Evolutionary conservation across 495 filamentous ascomycete species (phyloP).

Genomic region (Lichina pygmaea): DNA sequence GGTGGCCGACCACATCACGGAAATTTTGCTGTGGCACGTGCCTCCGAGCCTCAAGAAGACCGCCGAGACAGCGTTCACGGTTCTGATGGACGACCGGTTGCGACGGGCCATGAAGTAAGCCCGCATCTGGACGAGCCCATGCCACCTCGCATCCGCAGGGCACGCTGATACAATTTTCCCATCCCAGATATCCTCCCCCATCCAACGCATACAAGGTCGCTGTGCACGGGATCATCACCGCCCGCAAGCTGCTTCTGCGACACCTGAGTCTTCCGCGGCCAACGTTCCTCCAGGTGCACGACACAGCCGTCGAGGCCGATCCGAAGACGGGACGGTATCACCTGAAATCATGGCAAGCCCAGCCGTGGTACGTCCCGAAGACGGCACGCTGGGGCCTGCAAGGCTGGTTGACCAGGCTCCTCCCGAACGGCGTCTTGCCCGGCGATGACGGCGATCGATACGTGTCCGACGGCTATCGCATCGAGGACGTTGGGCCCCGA

Average conservation of each 20-base stretch:
- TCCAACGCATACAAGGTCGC: background rate
- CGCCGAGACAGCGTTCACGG: conserved; percentile 13
- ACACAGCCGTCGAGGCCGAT: background rate
- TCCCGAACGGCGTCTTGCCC: background rate
- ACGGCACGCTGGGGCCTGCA: background rate
- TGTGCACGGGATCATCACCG: background rate
- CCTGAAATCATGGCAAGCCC: background rate
- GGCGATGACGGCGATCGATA: background rate
- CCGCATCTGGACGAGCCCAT: background rate
- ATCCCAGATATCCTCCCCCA: background rate
- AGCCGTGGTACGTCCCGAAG: background rate
- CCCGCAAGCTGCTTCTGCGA: background rate
- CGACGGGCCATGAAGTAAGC: background rate
- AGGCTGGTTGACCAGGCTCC: background rate
- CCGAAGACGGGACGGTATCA: background rate
- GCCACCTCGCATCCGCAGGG: background rate
- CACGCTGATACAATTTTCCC: background rate
- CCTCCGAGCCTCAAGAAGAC: conserved; percentile 21
- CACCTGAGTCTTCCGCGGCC: background rate
- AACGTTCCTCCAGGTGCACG: background rate
- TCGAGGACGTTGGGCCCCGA: background rate
- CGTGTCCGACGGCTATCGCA: background rate
- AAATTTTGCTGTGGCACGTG: conserved; percentile 28
- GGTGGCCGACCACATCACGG: conserved; percentile 26
- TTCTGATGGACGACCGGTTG: background rate